Evolutionary conservation across 768 basidiomycete species (phyloP).

Genomic region (Termitomyces sp.): DNA sequence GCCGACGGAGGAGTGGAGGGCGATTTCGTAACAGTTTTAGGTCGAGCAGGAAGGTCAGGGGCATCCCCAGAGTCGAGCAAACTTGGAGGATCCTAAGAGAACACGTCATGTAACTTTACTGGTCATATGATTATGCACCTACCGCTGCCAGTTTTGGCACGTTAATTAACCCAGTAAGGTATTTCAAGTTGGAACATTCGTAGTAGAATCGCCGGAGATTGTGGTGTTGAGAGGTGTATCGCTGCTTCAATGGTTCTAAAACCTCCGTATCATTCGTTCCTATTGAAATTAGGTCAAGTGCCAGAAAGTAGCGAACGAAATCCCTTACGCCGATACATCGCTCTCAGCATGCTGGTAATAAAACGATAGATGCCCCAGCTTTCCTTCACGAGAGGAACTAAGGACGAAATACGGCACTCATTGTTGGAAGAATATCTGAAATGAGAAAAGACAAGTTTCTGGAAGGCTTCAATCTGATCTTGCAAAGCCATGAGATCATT

Average conservation of each 20-base stretch:
- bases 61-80: slow-evolving; percentile 75
- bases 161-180: slow-evolving; percentile 94
- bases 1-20: slow-evolving; percentile 66
- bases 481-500: slow-evolving; percentile 96
- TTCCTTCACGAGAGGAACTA: slow-evolving; percentile 97
- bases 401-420: slow-evolving; percentile 92
- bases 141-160: slow-evolving; percentile 96
- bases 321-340: slow-evolving; percentile 84
- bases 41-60: slow-evolving; percentile 85
- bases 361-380: slow-evolving; percentile 99
- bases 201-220: slow-evolving; percentile 97
- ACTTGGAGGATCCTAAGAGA: slow-evolving; percentile 87
- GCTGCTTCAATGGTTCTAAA: slow-evolving; percentile 80
- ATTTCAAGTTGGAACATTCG: slow-evolving; percentile 98
- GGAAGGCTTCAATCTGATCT: slow-evolving; percentile 98
- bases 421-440: slow-evolving; percentile 91
- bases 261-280: slow-evolving; percentile 89
- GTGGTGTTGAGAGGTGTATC: slow-evolving; percentile 89
- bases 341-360: slow-evolving; percentile 97
- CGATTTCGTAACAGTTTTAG: slow-evolving; percentile 52
- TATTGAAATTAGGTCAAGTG: slow-evolving; percentile 21
- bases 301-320: neutral
- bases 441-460: slow-evolving; percentile 94
- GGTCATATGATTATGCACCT: slow-evolving; percentile 15
- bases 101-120: neutral